phyloP scores from a whole-genome alignment of 768 basidiomycete genomes.

The Calocybe indica region DNA sequence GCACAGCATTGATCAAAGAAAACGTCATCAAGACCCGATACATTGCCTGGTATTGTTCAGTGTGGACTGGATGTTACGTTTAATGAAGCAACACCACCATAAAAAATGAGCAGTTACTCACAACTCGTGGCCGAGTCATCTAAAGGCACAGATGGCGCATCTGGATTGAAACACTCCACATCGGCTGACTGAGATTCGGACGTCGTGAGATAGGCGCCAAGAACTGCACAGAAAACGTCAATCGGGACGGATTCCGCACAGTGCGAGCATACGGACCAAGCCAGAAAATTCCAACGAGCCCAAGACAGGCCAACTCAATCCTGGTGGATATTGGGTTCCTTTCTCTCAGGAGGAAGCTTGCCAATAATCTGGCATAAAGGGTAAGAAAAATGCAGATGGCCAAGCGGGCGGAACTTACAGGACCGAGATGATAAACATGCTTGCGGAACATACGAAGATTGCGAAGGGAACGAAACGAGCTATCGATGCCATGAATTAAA shows the following conservation, averaged over 20 bases:
- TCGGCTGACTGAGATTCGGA: conserved; percentile 77
- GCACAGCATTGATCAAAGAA: conserved; percentile 68
- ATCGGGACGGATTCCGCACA: conserved; percentile 3
- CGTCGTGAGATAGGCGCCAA: conserved; percentile 65
- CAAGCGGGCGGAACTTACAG: conserved; percentile 44
- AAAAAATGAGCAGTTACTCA: conserved; percentile 29
- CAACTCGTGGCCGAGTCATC: conserved; percentile 59
- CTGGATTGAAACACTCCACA: conserved; percentile 73
- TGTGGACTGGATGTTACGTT: conserved; percentile 50
- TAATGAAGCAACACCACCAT: neutral
- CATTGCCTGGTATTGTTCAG: conserved; percentile 85
- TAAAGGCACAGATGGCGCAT: conserved; percentile 39
- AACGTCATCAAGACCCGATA: conserved; percentile 80
- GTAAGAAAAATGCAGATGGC: neutral
- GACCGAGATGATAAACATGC: conserved; percentile 58
- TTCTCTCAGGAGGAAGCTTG: conserved; percentile 55
- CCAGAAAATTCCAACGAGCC: conserved; percentile 73
- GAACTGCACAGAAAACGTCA: conserved; percentile 38
- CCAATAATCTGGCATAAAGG: conserved; percentile 31
- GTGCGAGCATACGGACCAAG: conserved; percentile 44
- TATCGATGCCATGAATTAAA: conserved; percentile 18
- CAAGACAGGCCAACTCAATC: conserved; percentile 67
- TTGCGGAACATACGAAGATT: conserved; percentile 71
- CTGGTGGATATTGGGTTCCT: conserved; percentile 77
- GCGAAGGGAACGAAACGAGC: conserved; percentile 87